phyloP scores from a whole-genome alignment of 805 yeast species.

The Cyberlindnera euphorbiae region DNA sequence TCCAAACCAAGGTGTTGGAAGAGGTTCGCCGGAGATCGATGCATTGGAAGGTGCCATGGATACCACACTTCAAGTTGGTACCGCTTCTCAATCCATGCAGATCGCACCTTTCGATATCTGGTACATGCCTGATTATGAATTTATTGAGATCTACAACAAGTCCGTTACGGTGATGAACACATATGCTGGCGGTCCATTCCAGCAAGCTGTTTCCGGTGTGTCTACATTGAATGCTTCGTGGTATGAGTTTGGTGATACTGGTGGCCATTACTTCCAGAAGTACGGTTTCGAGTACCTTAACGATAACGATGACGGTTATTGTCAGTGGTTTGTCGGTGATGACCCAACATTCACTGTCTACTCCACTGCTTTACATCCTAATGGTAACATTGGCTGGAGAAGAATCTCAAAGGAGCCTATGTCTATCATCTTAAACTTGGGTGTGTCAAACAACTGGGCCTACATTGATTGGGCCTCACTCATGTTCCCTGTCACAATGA shows the following conservation, averaged over 20 bases:
- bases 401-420: constrained; percentile 85
- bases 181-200: constrained; percentile 89
- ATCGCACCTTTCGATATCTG: constrained; percentile 92
- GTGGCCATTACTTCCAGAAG: constrained; percentile 54
- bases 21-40: constrained; percentile 97
- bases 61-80: constrained; percentile 39
- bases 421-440: constrained; percentile 83
- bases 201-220: constrained; percentile 85
- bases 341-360: constrained; percentile 70
- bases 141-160: constrained; percentile 63
- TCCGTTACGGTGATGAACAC: constrained; percentile 77
- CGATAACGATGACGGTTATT: constrained; percentile 66
- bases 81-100: constrained; percentile 90
- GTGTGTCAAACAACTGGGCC: constrained; percentile 89
- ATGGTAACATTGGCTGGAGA: constrained; percentile 87
- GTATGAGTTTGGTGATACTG: constrained; percentile 63
- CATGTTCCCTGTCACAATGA: constrained; percentile 71
- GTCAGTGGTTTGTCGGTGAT: constrained; percentile 83
- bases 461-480: constrained; percentile 86
- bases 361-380: constrained; percentile 76
- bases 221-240: constrained; percentile 76
- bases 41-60: constrained; percentile 79
- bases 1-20: constrained; percentile 81
- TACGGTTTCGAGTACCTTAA: constrained; percentile 76
- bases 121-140: constrained; percentile 88